Percentiles rank a stretch among this genome's conserved stretches.
These are phyloP conservation scores for Isochrysis galbana DNA, from an alignment of 78 protist genomes.

Conservation along the genomic window DNA sequence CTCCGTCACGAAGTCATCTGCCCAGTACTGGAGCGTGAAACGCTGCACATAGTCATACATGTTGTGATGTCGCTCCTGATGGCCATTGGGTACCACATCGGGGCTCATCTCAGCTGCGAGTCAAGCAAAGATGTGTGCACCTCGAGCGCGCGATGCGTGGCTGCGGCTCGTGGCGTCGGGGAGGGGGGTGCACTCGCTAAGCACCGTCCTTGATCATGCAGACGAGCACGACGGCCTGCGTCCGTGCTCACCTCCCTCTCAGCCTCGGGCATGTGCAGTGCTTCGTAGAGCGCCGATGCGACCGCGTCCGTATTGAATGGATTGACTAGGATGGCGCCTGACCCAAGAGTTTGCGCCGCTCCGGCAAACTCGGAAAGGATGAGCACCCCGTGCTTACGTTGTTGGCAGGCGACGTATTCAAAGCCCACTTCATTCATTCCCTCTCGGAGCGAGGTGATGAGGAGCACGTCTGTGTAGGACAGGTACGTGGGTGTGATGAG, in stretches of 20 bases:
- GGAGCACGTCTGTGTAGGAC: conserved; percentile 60
- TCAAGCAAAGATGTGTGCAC: no score
- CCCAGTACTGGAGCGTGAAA: not conserved
- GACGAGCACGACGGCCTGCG: no score
- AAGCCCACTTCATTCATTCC: conserved; percentile 88
- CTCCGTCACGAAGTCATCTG: not conserved
- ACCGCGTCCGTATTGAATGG: conserved; percentile 44
- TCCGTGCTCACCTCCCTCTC: no score
- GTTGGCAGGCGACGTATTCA: conserved; percentile 84
- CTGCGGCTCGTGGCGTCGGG: no score
- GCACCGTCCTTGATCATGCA: not conserved
- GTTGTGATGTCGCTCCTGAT: not conserved
- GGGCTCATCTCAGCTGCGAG: no score
- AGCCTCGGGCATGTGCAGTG: not conserved
- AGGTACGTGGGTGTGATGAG: not conserved
- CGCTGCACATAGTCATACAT: not conserved
- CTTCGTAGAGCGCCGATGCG: conserved; percentile 12
- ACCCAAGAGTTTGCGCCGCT: conserved; percentile 40
- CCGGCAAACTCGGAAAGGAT: conserved; percentile 66
- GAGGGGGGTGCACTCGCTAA: no score
- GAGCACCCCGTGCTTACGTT: conserved; percentile 61
- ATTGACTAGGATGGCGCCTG: conserved; percentile 40
- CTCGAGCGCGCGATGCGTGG: no score
- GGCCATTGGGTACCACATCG: no score
- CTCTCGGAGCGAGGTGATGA: conserved; percentile 85